Evolutionary conservation across 2,329 filamentous ascomycete species (phyloP), one percentile per base, ranked within the genome.

Genomic region (Clarireedia monteithiana): DNA sequence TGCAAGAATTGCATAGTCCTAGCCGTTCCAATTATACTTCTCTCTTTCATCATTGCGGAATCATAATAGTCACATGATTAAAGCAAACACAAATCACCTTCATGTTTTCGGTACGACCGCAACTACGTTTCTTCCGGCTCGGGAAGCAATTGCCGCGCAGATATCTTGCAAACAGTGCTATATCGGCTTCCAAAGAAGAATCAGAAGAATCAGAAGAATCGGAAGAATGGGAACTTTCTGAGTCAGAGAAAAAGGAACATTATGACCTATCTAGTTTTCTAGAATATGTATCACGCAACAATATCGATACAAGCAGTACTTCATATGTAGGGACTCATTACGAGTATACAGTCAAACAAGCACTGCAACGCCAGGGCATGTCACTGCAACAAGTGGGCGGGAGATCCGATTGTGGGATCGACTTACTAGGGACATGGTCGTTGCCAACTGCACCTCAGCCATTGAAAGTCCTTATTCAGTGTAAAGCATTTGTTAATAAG

Each of bases 261-360:
- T 73, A 81, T 61, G 79, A 86, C 64, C 75, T 90, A 4, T 62
- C 74, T 1, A 81, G 83, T 0, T 92, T 90, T 68, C 69, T 87
- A 27, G 73, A 77, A 26, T 84, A 91, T 68, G 84, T 84, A 5
- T 61, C 60, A 27, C 78, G 79, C 50, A 77, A 73, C 0, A 74
- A 77, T 0, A 74, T 90, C 23, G 76, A 81, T 60, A 69, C 73
- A 0, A 71, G 69, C 4, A 82, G 79, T 15, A 83, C 81, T 0
- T 77, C 83, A 46, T 91, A 84, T 67, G 74, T 84, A 44, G 89
- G 89, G 61, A 92, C 88, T 0, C 81, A 80, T 68, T 92, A 88
- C 72, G 89, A 94, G 70, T 92, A 92, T 73, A 82, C 75, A 0
- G 80, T 83, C 3, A 77, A 79, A 5, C 67, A 71, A 4, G 72